Base-by-base conservation (phyloP, 176 grass and related monocot species). In the Coix lacrymajobi region DNA sequence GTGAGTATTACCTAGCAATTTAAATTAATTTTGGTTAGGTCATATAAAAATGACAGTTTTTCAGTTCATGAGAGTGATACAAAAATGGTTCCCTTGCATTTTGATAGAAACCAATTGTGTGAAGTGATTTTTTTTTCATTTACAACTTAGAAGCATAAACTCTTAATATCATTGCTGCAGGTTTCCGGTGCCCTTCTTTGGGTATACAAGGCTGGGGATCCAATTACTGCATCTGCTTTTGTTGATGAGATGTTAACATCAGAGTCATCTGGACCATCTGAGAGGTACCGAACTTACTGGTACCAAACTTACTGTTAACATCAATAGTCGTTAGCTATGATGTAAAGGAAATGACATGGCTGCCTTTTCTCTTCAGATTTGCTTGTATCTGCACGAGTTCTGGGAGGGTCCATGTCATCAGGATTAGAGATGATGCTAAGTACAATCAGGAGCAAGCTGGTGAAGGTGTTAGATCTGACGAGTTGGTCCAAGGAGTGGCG, bases 331-430 rank as follows among this genome's bases (percentile, higher is more conserved):
- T 43, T 28, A 31, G 41, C 52, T 60, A 11, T 80, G 63, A 77
- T 33, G 41, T 31, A 72, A 48, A 8, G 25, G 75, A 84, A 66
- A 62, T 61, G 22, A 69, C 52, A 11, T 68, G 37, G 32, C 60
- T 25, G 15, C 0, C 29, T 71, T 41, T 75, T 66, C 66, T 81
- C 45, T 62, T 48, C 40, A 98, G 96, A 86, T 86, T 93, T 71
- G 90, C 76, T 77, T 93, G 96, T 84, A 32, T 98, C 31, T 93
- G 96, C 89, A 95, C 86, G 30, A 93, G 90, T 77, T 98, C 90
- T 4, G 96, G 96, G 40, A 92, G 76, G 17, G 82, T 95, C 48
- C 96, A 88, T 79, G 66, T 98, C 54, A 90, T 98, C 41, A 87
- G 62, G 46, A 95, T 98, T 76, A 86, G 74, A 61, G 54, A 38